Base-by-base conservation (phyloP, 148 eudicot species). In the Simmondsia chinensis region DNA sequence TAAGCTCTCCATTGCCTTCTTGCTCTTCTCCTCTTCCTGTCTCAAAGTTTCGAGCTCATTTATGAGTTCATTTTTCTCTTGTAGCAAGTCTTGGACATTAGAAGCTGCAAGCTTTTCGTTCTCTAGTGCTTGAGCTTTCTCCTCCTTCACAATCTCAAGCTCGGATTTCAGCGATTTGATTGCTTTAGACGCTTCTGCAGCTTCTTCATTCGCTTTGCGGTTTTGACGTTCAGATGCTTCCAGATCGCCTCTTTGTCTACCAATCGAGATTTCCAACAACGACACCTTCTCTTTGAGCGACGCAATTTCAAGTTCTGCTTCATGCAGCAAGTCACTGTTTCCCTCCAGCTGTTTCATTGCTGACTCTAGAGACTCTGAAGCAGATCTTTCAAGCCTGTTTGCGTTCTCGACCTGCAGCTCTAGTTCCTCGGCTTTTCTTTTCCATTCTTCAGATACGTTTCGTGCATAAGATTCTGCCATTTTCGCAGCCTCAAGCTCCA, bases 1-100 rank as follows among this genome's bases (percentile, higher is more conserved):
- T 54, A 89, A 68, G 70, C 84, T 81, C 59, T 84, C 95, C 79
- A 84, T 71, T 13, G 87, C 91, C 54, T 73, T 75, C 76, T 84
- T 89, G 59, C 77, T 77, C 60, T 80, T 84, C 61, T 84, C 87
- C 42, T 89, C 93, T 48, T 81, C 82, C 23, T 62, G 79, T 66
- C 61, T 78, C 46, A 66, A 69, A 42, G 12, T 50, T 50, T 78
- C 95, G 50, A 84, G 42, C 44, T 89, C 95, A 36, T 64, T 75
- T 39, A 78, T 71, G 46, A 89, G 79, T 53, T 78, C 60, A 48
- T 89, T 84, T 61, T 89, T 89, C 50, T 84, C 97, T 67, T 89
- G 94, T 48, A 80, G 38, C 10, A 89, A 60, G 25, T 67, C 68
- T 48, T 77, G 82, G 27, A 89, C 87, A 57, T 77, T 84, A 20